These are phyloP conservation scores for Eucalyptus brandiana DNA, from an alignment of 345 rosid species.

Conservation along the genomic window DNA sequence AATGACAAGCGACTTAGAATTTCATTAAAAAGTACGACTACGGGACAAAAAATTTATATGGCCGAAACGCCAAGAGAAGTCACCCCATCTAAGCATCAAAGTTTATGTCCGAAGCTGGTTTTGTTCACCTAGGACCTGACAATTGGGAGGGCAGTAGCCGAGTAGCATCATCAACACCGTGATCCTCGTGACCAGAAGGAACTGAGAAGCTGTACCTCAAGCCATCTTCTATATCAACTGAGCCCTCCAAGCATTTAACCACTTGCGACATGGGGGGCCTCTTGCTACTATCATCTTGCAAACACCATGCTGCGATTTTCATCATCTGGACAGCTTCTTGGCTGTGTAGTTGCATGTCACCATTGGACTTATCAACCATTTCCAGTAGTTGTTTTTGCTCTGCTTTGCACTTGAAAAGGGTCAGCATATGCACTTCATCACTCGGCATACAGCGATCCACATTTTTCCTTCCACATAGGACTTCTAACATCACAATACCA, in stretches of 20 bases:
- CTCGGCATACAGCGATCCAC: not conserved
- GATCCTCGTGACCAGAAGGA: accelerated
- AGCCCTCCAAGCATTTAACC: not conserved
- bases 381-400: not conserved
- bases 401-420: not conserved
- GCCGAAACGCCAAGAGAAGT: not conserved
- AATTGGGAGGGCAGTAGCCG: not conserved
- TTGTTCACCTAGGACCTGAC: not conserved
- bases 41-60: not conserved
- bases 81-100: not conserved
- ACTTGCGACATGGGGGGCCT: not conserved
- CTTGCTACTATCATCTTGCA: not conserved
- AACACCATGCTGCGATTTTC: not conserved
- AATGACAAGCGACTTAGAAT: not conserved
- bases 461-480: not conserved
- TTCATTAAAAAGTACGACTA: not conserved
- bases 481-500: not conserved
- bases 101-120: not conserved
- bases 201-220: not conserved
- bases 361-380: not conserved
- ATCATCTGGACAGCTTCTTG: not conserved
- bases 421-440: not conserved
- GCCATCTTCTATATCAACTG: not conserved
- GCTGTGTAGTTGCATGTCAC: not conserved
- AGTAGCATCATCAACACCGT: not conserved